Conservation (phyloP, 2,329 filamentous ascomycete species). For the Neonectria magnoliae region DNA sequence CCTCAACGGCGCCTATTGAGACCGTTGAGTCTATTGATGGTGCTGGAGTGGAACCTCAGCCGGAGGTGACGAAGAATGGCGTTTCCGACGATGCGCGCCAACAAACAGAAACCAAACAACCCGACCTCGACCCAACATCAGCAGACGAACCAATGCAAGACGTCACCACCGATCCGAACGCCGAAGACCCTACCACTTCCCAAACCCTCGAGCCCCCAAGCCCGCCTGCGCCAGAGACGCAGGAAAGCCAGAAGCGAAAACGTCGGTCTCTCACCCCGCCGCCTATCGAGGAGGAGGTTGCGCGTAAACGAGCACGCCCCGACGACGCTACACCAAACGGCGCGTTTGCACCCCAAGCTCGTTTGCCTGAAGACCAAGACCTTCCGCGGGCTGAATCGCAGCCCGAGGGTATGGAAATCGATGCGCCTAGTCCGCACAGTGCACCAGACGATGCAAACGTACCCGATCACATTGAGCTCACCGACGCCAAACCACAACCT, state of each 20-base stretch:
- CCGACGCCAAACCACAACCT: neutral
- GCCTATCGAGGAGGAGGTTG: slow-evolving; percentile 62
- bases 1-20: neutral
- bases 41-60: slow-evolving; percentile 9
- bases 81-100: slow-evolving; percentile 13
- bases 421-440: slow-evolving; percentile 25
- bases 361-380: slow-evolving; percentile 27
- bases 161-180: slow-evolving; percentile 5
- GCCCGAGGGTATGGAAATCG: slow-evolving; percentile 27
- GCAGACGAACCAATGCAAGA: slow-evolving; percentile 14
- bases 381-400: slow-evolving; percentile 19
- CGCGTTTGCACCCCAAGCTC: slow-evolving; percentile 14
- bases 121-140: slow-evolving; percentile 21
- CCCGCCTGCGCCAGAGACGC: slow-evolving; percentile 46
- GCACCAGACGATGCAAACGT: slow-evolving; percentile 18
- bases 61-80: slow-evolving; percentile 22
- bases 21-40: slow-evolving; percentile 10
- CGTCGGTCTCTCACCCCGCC: slow-evolving; percentile 72
- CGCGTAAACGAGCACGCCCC: slow-evolving; percentile 65
- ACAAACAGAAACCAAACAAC: slow-evolving; percentile 5
- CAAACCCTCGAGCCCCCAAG: slow-evolving; percentile 22
- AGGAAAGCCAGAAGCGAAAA: slow-evolving; percentile 70
- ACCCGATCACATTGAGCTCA: neutral
- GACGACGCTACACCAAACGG: slow-evolving; percentile 40
- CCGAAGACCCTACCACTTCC: slow-evolving; percentile 22